Percentiles rank a stretch among this genome's conserved stretches.
Evolutionary conservation across 352 stramenopile genomes (phyloP).

Genomic region (Globisporangium rhizosaccharum): DNA sequence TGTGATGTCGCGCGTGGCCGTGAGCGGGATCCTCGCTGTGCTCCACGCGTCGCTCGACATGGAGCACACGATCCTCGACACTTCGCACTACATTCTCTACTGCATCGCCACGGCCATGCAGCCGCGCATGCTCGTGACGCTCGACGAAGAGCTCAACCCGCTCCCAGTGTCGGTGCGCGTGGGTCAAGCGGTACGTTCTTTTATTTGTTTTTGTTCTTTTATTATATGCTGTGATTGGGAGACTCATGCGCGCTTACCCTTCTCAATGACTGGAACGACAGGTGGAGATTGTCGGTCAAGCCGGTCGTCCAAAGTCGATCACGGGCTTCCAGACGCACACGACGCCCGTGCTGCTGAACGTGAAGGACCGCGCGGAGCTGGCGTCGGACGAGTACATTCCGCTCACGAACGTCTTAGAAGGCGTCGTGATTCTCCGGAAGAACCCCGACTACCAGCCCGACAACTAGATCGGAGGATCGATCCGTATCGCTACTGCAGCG

Average conservation of each 20-base stretch:
- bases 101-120: slow-evolving; percentile 97
- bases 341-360: slow-evolving; percentile 96
- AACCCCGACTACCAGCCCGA: slow-evolving; percentile 92
- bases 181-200: slow-evolving; percentile 90
- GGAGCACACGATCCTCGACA: slow-evolving; percentile 97
- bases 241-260: neutral
- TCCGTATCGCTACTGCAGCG: neutral
- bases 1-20: slow-evolving; percentile 85
- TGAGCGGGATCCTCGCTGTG: slow-evolving; percentile 94
- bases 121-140: slow-evolving; percentile 98
- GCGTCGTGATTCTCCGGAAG: slow-evolving; percentile 97
- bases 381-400: slow-evolving; percentile 97
- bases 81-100: slow-evolving; percentile 98
- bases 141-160: slow-evolving; percentile 95
- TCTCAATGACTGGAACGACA: slow-evolving; percentile 10
- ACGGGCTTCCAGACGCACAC: slow-evolving; percentile 99
- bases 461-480: slow-evolving; percentile 32
- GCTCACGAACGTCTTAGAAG: slow-evolving; percentile 96
- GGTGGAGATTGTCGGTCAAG: slow-evolving; percentile 99
- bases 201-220: slow-evolving; percentile 3
- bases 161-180: slow-evolving; percentile 97
- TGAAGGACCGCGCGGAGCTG: slow-evolving; percentile 97
- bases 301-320: slow-evolving; percentile 98
- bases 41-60: slow-evolving; percentile 96
- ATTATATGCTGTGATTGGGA: neutral